These are phyloP conservation scores for Prunus fruticosa DNA, from an alignment of 306 rosid species.

Conservation along the genomic window DNA sequence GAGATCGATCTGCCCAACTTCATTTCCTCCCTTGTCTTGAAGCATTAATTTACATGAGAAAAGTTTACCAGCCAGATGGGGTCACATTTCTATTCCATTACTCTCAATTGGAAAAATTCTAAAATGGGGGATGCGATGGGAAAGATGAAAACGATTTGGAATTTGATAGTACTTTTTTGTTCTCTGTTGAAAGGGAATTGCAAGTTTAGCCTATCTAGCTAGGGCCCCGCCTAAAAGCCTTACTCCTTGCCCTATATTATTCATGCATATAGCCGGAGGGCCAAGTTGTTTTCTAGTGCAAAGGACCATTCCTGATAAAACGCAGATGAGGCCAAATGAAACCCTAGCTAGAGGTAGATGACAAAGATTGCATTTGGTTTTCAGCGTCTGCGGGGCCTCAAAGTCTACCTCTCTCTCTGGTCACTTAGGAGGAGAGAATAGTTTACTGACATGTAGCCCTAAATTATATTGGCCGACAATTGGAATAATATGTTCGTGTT, in stretches of 20 bases:
- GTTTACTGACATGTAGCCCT: background rate
- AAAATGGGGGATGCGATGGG: too few relatives aligned
- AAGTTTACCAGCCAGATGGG: too few relatives aligned
- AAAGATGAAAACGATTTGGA: background rate
- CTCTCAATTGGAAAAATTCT: too few relatives aligned
- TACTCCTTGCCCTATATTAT: background rate
- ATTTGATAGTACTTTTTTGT: background rate
- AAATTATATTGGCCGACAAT: constrained; percentile 37
- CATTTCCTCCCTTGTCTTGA: too few relatives aligned
- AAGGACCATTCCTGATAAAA: background rate
- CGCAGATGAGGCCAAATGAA: background rate
- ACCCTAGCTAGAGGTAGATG: constrained; percentile 12
- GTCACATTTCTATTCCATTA: too few relatives aligned
- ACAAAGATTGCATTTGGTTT: constrained; percentile 21
- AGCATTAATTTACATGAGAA: too few relatives aligned
- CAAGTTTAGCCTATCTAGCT: background rate
- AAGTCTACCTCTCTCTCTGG: background rate
- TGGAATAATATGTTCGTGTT: constrained; percentile 28
- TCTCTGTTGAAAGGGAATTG: background rate
- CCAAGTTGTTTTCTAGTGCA: constrained; percentile 1
- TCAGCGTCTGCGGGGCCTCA: constrained; percentile 3
- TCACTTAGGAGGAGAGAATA: background rate
- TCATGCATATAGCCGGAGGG: background rate
- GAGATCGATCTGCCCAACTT: too few relatives aligned
- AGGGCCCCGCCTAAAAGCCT: background rate